Percentiles rank a stretch among this genome's conserved stretches.
These are phyloP conservation scores for Chlorella sorokiniana DNA, from an alignment of 139 green algal species.

Conservation along the genomic window DNA sequence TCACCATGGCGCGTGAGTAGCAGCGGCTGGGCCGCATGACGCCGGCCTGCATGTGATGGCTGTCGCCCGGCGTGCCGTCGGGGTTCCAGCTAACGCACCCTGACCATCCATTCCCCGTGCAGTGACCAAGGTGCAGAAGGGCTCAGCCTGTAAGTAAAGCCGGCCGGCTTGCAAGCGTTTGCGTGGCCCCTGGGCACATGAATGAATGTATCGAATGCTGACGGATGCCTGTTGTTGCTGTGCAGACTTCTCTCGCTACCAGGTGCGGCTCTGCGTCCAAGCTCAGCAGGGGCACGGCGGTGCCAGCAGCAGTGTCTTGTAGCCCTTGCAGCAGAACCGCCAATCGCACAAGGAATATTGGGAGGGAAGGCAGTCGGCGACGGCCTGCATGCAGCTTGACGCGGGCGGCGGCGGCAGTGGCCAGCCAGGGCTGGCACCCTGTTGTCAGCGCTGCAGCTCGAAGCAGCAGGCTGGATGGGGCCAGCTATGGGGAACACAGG, in stretches of 20 bases:
- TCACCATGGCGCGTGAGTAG: slow-evolving; percentile 33
- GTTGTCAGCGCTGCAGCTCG: background rate
- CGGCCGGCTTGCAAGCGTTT: background rate
- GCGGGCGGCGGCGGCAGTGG: background rate
- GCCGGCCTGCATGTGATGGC: slow-evolving; percentile 13
- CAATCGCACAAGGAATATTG: background rate
- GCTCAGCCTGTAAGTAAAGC: slow-evolving; percentile 20
- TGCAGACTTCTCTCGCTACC: slow-evolving; percentile 41
- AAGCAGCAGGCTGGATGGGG: too few species aligned
- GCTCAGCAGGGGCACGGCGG: background rate
- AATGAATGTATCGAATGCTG: background rate
- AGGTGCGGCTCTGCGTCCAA: slow-evolving; percentile 6
- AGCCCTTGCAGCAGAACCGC: too few species aligned
- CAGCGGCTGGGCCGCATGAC: background rate
- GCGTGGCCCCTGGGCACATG: too few species aligned
- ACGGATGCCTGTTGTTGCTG: background rate
- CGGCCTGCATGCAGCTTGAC: background rate
- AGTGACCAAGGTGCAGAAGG: slow-evolving; percentile 33
- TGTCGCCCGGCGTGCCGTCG: background rate
- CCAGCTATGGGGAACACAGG: too few species aligned
- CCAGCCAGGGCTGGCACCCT: background rate
- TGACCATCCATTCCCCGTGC: background rate
- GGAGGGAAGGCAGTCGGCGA: background rate
- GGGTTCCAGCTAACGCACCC: background rate
- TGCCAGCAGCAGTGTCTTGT: too few species aligned